A percentile compares a stretch with the other conserved stretches of the same genome.
phyloP scores from a whole-genome alignment of 495 filamentous ascomycete species.

The Xylaria acuta region DNA sequence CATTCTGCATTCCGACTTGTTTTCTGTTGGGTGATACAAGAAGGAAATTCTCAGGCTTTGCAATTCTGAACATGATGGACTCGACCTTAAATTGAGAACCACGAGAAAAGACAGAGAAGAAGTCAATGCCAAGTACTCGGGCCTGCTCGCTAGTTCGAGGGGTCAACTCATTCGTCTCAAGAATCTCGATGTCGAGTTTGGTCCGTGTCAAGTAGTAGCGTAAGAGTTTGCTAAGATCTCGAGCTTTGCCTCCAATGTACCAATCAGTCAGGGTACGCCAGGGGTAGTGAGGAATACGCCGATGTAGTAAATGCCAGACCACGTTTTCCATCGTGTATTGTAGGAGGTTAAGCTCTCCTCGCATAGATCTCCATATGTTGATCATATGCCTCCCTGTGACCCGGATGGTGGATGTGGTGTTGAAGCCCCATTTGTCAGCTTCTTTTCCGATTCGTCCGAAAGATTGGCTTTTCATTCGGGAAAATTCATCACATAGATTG shows the following conservation, averaged over 20 bases:
- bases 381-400: conserved; percentile 94
- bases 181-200: conserved; percentile 84
- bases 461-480: conserved; percentile 81
- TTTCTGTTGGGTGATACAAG: conserved; percentile 87
- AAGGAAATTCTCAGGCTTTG: conserved; percentile 94
- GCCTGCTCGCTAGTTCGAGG: conserved; percentile 93
- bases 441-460: conserved; percentile 85
- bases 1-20: conserved; percentile 94
- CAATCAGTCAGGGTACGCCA: conserved; percentile 79
- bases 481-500: conserved; percentile 88
- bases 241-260: conserved; percentile 71
- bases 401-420: conserved; percentile 82
- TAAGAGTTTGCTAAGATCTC: conserved; percentile 75
- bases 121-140: conserved; percentile 90
- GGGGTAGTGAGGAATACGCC: conserved; percentile 88
- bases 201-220: conserved; percentile 80
- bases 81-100: conserved; percentile 99
- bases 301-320: conserved; percentile 87
- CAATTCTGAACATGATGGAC: conserved; percentile 97
- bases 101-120: conserved; percentile 90
- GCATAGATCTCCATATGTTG: conserved; percentile 97
- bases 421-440: conserved; percentile 89
- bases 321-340: conserved; percentile 98
- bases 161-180: conserved; percentile 89
- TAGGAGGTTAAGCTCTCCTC: conserved; percentile 83